Evolutionary conservation across 345 rosid species (phyloP), one percentile per base, ranked within the genome.

Genomic region (Euclidium syriacum): DNA sequence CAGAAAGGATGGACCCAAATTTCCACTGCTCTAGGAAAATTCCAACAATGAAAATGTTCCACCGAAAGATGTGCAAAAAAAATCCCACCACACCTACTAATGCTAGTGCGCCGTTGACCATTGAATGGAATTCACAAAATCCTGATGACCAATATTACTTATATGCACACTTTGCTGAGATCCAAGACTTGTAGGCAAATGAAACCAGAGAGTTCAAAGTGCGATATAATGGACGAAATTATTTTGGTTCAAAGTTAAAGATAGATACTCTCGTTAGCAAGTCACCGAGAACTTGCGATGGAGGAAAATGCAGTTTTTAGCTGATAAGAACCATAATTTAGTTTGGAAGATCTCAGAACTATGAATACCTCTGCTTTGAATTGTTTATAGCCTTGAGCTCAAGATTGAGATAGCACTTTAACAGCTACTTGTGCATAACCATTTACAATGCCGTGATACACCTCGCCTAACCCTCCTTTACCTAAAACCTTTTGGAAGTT

Each of bases 141-240:
- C 43, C 32, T 4, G 29, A 4, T 9, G 6, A 3, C 7, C 30
- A 42, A 19, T 26, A 65, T 19, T 71, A 67, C 35, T 27, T 52
- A 6, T 71, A 52, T 54, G 18, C 71, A 52, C 79, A 78, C 60
- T 78, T 78, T 2, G 72, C 77, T 11, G 79, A 74, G 51, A 32
- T 78, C 14, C 18, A 12, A 49, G 1, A 42, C 44, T 47, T 29
- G 0, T 7, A 12, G 10, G 26, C 55, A 11, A 75, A 68, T 22
- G 67, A 78, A 35, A 27, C 58, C 6, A 46, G 79, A 6, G 39
- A 38, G 24, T 36, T 75, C 38, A 68, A 39, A 40, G 64, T 72
- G 24, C 26, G 22, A 27, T 0, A 14, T 20, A 60, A 68, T 20
- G 64, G 60, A 4, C 2, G 4, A 15, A 7, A 64, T 41, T 48